Evolutionary conservation across 2,329 filamentous ascomycete genomes (phyloP).

Genomic region (Colletotrichum tamarilloi): DNA sequence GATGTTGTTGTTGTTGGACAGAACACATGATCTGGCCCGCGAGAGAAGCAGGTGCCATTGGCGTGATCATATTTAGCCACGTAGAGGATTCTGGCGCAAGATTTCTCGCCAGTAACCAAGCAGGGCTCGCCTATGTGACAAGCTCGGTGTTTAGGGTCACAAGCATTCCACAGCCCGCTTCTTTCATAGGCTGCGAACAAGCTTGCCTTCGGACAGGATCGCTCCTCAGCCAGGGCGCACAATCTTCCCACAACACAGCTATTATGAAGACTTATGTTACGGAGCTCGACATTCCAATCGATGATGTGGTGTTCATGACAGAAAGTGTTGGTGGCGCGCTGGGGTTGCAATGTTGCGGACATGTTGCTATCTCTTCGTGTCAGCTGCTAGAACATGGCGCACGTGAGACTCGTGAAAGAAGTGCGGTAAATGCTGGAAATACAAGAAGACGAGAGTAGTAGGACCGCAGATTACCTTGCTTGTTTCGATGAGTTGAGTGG

Average conservation of each 20-base stretch:
- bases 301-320: not conserved
- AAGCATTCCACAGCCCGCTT: conserved; percentile 10
- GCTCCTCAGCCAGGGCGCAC: not conserved
- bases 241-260: not conserved
- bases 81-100: not conserved
- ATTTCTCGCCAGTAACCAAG: not conserved
- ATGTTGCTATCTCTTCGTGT: not conserved
- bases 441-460: no score
- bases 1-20: not conserved
- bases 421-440: no score
- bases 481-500: no score
- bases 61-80: conserved; percentile 1
- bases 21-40: not conserved
- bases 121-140: not conserved
- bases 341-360: not conserved
- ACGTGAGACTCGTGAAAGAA: not conserved
- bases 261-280: not conserved
- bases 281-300: not conserved
- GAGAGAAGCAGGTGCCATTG: not conserved
- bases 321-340: not conserved
- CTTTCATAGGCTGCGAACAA: not conserved
- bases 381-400: not conserved
- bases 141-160: conserved; percentile 16
- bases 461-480: no score
- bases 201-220: not conserved